Evolutionary conservation across 2,329 filamentous ascomycete species (phyloP), one percentile per base, ranked within the genome.

Genomic region (Aspergillus ruber): DNA sequence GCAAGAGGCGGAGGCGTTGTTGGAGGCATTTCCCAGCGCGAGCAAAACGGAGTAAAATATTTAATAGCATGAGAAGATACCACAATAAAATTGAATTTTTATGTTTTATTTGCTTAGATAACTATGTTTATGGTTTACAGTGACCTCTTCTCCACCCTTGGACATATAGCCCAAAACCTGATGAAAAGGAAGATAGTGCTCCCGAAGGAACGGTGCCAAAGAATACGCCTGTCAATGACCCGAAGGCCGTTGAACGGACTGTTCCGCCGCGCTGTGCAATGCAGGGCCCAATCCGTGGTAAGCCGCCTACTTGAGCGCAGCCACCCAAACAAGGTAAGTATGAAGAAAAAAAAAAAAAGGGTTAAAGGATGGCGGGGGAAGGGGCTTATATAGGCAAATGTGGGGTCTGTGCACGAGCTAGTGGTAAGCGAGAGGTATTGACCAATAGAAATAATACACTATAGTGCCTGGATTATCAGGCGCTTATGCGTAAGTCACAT

Each of bases 1-100:
- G 0, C 87, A 95, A 56, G 84, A 87, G 62, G 84, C 83, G 0
- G 83, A 86, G 61, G 80, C 78, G 9, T 69, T 85, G 38, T 61
- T 72, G 17, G 69, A 71, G 39, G 72, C 67, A 3, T 75, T 76
- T 54, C 65, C 71, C 6, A 67, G 64, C 49, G 63, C 63, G 4
- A 62, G 63, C 33, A 35, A n/a, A 8, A 38, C 55, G 58, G 36
- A 61, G 63, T 51, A 56, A 60, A 36, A 50, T 25, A n/a, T 7
- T 13, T 36, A 36, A 36, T 36, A 2, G 13, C n/a, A 9, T 18
- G 17, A 40, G 20, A 7, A 20, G 6, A 21, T 23, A 18, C 17
- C 10, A 20, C 7, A 12, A 13, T 13, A 6, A 1, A 20, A 21
- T 21, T 6, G 4, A 21, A 21, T 21, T 21, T 21, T 6, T n/a